These are phyloP conservation scores for Pseudocercospora fijiensis DNA, from an alignment of 2,329 filamentous ascomycete genomes.

Conservation along the genomic window DNA sequence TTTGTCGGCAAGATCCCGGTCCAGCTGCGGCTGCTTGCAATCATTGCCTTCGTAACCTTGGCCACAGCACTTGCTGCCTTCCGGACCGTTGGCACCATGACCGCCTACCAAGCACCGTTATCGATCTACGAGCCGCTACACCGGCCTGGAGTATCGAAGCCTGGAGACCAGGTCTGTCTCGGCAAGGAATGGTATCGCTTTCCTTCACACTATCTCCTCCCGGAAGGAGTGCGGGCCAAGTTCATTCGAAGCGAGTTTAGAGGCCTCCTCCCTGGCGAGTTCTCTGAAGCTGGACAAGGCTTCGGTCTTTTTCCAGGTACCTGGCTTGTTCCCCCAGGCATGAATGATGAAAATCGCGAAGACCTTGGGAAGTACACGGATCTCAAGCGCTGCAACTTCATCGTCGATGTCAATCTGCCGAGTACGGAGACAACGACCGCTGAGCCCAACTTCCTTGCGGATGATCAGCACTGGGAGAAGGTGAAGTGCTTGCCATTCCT, in stretches of 20 bases:
- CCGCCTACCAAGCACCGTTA: constrained; percentile 79
- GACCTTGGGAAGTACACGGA: constrained; percentile 84
- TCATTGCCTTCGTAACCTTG: constrained; percentile 55
- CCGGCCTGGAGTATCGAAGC: constrained; percentile 53
- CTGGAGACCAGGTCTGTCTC: constrained; percentile 75
- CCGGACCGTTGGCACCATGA: constrained; percentile 73
- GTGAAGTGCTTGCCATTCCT: constrained; percentile 76
- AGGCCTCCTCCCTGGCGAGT: constrained; percentile 86
- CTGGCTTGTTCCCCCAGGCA: constrained; percentile 74
- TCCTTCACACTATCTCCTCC: constrained; percentile 87
- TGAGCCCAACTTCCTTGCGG: constrained; percentile 78
- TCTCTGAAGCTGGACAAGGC: constrained; percentile 65
- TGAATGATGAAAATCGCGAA: constrained; percentile 90
- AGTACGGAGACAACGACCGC: constrained; percentile 58
- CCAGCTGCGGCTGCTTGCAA: constrained; percentile 66
- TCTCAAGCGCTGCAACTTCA: constrained; percentile 71
- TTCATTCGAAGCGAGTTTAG: constrained; percentile 89
- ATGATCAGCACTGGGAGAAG: constrained; percentile 73
- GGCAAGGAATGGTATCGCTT: constrained; percentile 99
- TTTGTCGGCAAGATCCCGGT: constrained; percentile 71
- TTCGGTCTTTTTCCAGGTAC: constrained; percentile 79
- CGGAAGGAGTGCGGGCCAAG: constrained; percentile 77
- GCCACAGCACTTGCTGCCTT: constrained; percentile 62
- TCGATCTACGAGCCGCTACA: constrained; percentile 67
- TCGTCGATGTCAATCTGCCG: constrained; percentile 84